Conservation (phyloP, 305 asterid species). For the Solanum hybrid region DNA sequence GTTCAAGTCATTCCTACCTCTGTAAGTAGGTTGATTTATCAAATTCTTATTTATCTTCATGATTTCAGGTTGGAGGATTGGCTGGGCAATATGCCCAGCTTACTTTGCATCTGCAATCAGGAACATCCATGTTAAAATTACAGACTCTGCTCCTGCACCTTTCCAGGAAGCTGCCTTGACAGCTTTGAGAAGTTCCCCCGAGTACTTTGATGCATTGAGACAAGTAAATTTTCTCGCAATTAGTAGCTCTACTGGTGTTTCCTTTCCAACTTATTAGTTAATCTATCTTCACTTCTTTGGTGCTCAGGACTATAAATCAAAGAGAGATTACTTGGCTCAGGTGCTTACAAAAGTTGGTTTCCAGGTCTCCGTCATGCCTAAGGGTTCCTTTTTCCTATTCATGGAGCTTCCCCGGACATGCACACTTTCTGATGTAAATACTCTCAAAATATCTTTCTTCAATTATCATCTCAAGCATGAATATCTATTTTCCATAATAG, state of each 20-base stretch:
- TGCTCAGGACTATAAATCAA: slow-evolving; percentile 64
- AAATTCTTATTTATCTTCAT: neutral
- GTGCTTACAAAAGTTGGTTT: slow-evolving; percentile 65
- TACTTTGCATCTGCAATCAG: slow-evolving; percentile 66
- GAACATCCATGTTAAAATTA: slow-evolving; percentile 57
- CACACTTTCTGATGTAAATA: slow-evolving; percentile 60
- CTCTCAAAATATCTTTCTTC: neutral
- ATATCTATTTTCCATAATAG: neutral
- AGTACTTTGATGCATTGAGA: slow-evolving; percentile 43
- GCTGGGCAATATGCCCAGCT: slow-evolving; percentile 82
- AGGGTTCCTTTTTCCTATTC: slow-evolving; percentile 67
- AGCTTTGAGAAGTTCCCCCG: slow-evolving; percentile 58
- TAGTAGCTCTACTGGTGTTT: neutral
- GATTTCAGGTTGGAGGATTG: slow-evolving; percentile 81
- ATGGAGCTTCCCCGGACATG: slow-evolving; percentile 68
- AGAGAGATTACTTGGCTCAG: slow-evolving; percentile 48
- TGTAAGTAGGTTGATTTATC: neutral
- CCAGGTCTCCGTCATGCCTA: slow-evolving; percentile 43
- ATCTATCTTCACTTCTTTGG: neutral
- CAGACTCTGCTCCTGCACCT: slow-evolving; percentile 89
- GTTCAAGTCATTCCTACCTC: neutral
- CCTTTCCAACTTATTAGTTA: neutral
- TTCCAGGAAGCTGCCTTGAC: slow-evolving; percentile 85
- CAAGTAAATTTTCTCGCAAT: slow-evolving; percentile 25
- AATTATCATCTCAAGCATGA: neutral